These are phyloP conservation scores for Amphicarpaea edgeworthii DNA, from an alignment of 306 rosid genomes.

Conservation along the genomic window DNA sequence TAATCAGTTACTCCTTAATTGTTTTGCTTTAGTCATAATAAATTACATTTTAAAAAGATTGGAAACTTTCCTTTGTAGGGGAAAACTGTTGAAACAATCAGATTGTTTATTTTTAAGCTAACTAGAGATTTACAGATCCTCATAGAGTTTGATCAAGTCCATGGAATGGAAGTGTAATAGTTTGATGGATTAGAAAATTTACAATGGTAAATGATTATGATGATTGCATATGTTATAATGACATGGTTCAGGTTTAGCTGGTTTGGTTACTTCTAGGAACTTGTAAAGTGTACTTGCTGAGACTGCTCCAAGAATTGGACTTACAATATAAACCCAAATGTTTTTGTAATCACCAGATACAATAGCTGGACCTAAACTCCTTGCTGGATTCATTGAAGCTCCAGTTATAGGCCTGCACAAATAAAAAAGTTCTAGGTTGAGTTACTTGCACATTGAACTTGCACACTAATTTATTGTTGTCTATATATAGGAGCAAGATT, in stretches of 20 bases:
- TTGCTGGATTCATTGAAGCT: slow-evolving; percentile 69
- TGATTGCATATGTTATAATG: slow-evolving; percentile 14
- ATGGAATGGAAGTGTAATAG: slow-evolving; percentile 8
- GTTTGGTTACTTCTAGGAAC: slow-evolving; percentile 43
- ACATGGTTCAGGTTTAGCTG: slow-evolving; percentile 29
- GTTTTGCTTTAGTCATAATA: slow-evolving; percentile 1
- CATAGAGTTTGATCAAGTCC: slow-evolving; percentile 19
- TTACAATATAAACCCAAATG: slow-evolving; percentile 52
- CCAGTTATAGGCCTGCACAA: slow-evolving; percentile 57
- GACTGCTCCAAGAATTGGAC: slow-evolving; percentile 54
- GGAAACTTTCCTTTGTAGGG: neutral
- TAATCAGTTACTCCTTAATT: no score
- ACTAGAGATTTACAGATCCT: neutral
- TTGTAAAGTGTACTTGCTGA: slow-evolving; percentile 49
- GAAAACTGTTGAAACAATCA: neutral
- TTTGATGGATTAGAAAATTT: slow-evolving; percentile 28
- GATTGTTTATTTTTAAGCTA: slow-evolving; percentile 13
- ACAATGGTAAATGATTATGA: slow-evolving; percentile 22
- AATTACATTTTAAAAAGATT: neutral
- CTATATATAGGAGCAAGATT: neutral
- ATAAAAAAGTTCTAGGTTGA: neutral
- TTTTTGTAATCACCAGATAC: slow-evolving; percentile 45
- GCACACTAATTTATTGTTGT: neutral
- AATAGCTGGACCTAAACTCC: slow-evolving; percentile 66
- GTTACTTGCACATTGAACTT: neutral